These are phyloP conservation scores for Lignosus rhinocerotis DNA, from an alignment of 1,284 basidiomycete genomes.

Conservation along the genomic window DNA sequence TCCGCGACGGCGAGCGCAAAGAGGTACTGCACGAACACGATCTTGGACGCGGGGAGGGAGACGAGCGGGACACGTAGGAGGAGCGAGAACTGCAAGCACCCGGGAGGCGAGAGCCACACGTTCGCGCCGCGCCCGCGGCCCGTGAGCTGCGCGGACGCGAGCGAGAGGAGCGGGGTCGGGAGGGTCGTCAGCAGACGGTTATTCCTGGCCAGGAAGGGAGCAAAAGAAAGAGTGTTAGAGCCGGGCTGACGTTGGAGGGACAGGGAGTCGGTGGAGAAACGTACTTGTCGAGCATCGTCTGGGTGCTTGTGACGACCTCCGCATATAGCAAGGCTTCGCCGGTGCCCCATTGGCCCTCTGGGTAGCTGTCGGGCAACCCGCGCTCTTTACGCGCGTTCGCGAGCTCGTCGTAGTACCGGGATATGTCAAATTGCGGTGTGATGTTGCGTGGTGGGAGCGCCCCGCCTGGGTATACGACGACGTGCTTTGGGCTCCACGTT, in stretches of 20 bases:
- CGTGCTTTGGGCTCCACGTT: slow-evolving; percentile 48
- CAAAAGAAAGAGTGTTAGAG: background rate
- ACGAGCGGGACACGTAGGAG: slow-evolving; percentile 64
- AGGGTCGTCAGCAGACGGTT: slow-evolving; percentile 68
- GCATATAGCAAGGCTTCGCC: slow-evolving; percentile 86
- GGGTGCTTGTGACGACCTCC: slow-evolving; percentile 91
- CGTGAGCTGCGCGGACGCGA: slow-evolving; percentile 86
- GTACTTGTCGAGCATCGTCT: slow-evolving; percentile 92
- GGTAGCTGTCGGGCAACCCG: slow-evolving; percentile 2
- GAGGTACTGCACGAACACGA: slow-evolving; percentile 97
- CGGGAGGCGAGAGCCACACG: slow-evolving; percentile 90
- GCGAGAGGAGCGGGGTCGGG: slow-evolving; percentile 75
- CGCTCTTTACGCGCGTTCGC: slow-evolving; percentile 19
- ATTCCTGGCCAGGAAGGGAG: slow-evolving; percentile 56
- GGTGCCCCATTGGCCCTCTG: slow-evolving; percentile 47
- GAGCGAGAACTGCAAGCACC: slow-evolving; percentile 88
- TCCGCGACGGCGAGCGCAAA: slow-evolving; percentile 89
- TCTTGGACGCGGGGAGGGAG: slow-evolving; percentile 59
- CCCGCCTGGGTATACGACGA: slow-evolving; percentile 39
- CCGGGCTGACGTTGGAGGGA: background rate
- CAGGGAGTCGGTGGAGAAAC: slow-evolving; percentile 28
- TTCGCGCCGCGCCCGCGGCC: slow-evolving; percentile 91
- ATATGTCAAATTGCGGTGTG: slow-evolving; percentile 60
- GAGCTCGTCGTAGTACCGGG: slow-evolving; percentile 46
- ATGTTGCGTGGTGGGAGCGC: slow-evolving; percentile 42